A percentile compares a stretch with the other conserved stretches of the same genome.
phyloP scores from a whole-genome alignment of 176 grass and related monocot genomes.

The Hordeum vulgare region DNA sequence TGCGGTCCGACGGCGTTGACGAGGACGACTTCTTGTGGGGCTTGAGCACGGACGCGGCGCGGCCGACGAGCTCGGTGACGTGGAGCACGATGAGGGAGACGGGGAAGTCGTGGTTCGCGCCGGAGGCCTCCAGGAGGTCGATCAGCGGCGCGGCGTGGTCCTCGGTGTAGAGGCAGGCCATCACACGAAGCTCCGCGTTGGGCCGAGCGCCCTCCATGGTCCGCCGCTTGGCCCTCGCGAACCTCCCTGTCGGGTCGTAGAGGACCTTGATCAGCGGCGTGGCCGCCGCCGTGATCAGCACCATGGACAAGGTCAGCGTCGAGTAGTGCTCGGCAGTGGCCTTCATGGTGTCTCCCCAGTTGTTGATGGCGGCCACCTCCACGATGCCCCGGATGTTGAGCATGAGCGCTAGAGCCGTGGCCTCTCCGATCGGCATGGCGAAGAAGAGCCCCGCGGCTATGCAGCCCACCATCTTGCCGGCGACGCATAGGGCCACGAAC shows the following conservation, averaged over 20 bases:
- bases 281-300: conserved; percentile 32
- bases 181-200: conserved; percentile 38
- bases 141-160: conserved; percentile 62
- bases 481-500: conserved; percentile 50
- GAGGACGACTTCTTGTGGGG: conserved; percentile 28
- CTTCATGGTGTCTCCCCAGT: conserved; percentile 61
- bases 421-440: conserved; percentile 46
- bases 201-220: conserved; percentile 23
- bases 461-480: conserved; percentile 57
- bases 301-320: conserved; percentile 29
- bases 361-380: conserved; percentile 68
- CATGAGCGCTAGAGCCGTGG: conserved; percentile 53
- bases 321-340: conserved; percentile 42
- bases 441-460: conserved; percentile 47
- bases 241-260: conserved; percentile 51
- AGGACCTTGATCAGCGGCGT: conserved; percentile 61
- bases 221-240: conserved; percentile 22
- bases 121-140: conserved; percentile 43
- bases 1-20: conserved; percentile 40
- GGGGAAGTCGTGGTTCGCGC: conserved; percentile 19
- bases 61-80: conserved; percentile 61
- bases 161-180: conserved; percentile 58
- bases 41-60: conserved; percentile 39
- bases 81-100: conserved; percentile 58
- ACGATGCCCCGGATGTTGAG: conserved; percentile 68